A percentile compares a stretch with the other conserved stretches of the same genome.
phyloP scores from a whole-genome alignment of 1,284 basidiomycete genomes.

The Paramarasmius palmivorus region DNA sequence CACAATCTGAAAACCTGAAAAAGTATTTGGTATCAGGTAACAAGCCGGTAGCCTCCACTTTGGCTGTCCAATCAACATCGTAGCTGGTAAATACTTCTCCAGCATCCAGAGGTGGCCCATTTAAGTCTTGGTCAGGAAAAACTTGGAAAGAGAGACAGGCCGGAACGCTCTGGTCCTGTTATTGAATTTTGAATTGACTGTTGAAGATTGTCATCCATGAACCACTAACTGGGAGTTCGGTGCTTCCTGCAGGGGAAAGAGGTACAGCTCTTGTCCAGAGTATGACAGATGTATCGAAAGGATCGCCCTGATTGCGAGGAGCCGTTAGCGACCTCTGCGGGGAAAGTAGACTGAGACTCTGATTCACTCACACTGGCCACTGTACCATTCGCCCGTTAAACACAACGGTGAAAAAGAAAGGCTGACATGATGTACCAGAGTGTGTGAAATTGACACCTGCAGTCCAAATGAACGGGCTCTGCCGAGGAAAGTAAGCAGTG shows the following conservation, averaged over 20 bases:
- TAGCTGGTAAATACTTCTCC: conserved; percentile 60
- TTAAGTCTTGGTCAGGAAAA: conserved; percentile 34
- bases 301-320: conserved; percentile 47
- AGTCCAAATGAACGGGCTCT: conserved; percentile 54
- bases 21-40: conserved; percentile 59
- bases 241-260: conserved; percentile 29
- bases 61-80: conserved; percentile 67
- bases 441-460: conserved; percentile 59
- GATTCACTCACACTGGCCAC: conserved; percentile 38
- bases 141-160: conserved; percentile 59
- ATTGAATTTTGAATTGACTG: too few relatives aligned
- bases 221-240: conserved; percentile 37
- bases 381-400: conserved; percentile 13
- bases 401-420: neutral
- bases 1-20: conserved; percentile 62
- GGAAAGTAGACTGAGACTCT: too few relatives aligned
- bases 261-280: conserved; percentile 64
- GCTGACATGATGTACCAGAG: conserved; percentile 33
- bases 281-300: conserved; percentile 58
- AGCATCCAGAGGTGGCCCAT: conserved; percentile 41
- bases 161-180: conserved; percentile 58
- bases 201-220: too few relatives aligned
- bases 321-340: too few relatives aligned
- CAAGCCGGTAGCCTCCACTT: conserved; percentile 59
- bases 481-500: neutral